These are phyloP conservation scores for Punctularia strigosozonata DNA, from an alignment of 768 basidiomycete genomes.

Conservation along the genomic window DNA sequence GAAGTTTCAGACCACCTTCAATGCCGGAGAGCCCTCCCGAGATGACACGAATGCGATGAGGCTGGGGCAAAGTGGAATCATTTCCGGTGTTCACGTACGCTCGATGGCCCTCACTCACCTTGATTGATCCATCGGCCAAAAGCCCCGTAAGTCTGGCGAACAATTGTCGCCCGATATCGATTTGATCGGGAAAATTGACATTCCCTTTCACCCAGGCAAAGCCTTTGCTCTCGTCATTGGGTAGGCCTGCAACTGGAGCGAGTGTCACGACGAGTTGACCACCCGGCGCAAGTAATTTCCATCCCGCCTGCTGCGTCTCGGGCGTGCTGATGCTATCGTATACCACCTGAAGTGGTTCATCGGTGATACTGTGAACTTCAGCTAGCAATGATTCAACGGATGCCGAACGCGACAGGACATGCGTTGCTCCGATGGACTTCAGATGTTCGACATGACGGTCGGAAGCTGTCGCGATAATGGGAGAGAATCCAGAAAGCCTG, in stretches of 20 bases:
- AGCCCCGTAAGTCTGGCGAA: conserved; percentile 8
- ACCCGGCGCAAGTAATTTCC: conserved; percentile 23
- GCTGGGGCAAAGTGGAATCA: conserved; percentile 1
- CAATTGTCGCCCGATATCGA: conserved; percentile 9
- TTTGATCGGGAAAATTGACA: conserved; percentile 4
- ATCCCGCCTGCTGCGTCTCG: conserved; percentile 27
- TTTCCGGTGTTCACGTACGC: too few relatives aligned
- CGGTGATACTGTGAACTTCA: conserved; percentile 6
- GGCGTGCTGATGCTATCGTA: conserved; percentile 22
- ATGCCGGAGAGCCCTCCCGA: conserved; percentile 11
- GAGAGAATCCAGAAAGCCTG: conserved; percentile 13
- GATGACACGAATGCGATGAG: not conserved
- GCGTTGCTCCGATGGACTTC: conserved; percentile 15
- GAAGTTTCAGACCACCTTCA: conserved; percentile 25
- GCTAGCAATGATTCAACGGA: not conserved
- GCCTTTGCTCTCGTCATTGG: not conserved
- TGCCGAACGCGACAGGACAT: conserved; percentile 13
- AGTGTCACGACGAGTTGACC: conserved; percentile 22
- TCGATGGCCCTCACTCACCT: conserved; percentile 9
- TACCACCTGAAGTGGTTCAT: conserved; percentile 9
- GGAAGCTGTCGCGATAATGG: conserved; percentile 15
- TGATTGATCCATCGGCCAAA: conserved; percentile 10
- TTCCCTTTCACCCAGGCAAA: conserved; percentile 4
- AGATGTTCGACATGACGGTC: conserved; percentile 7
- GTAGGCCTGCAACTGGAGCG: not conserved